Evolutionary conservation across 2,329 filamentous ascomycete species (phyloP), one percentile per base, ranked within the genome.

Genomic region (Fusarium sacchari): DNA sequence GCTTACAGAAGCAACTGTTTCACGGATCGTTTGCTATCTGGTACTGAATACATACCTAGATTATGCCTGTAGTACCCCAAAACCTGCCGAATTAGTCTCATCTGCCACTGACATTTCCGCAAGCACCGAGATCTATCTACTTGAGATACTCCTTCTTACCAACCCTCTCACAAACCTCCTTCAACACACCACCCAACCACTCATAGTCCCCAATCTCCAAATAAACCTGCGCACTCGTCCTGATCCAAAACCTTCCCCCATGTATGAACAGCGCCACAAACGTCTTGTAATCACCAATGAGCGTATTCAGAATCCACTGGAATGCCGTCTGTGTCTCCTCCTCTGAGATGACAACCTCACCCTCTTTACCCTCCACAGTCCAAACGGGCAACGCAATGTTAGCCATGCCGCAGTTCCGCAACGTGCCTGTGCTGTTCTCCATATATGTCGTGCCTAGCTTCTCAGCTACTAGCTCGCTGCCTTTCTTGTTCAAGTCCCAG

Each of bases 191-290:
- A 0, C 87, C 93, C 8, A 88, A 87, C 88, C 89, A 93, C 79
- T 92, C 89, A 78, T 96, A 97, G 81, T 98, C 95, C 18, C 86
- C 86, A 72, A 92, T 80, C 32, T 94, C 94, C n/a, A 98, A 82
- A 80, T 96, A 98, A 0, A 96, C 88, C 85, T 97, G 95, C 20
- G 89, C 94, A 79, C 93, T 95, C 53, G 97, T 78, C 55, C 96
- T 85, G 0, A 88, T 85, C 93, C 93, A 97, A 80, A 91, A 88
- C 60, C 86, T 86, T 0, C 87, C 88, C 0, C 83, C 86, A 73
- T 95, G 90, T 14, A 87, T 81, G 64, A 90, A 90, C 6, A 93
- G 79, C 2, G 91, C 86, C 58, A 96, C 82, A 77, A 94, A 96
- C 0, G 94, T 96, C 61, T 91, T 86, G 80, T 90, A 89, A n/a